phyloP scores from a whole-genome alignment of 306 rosid genomes.

The Betula pendula region DNA sequence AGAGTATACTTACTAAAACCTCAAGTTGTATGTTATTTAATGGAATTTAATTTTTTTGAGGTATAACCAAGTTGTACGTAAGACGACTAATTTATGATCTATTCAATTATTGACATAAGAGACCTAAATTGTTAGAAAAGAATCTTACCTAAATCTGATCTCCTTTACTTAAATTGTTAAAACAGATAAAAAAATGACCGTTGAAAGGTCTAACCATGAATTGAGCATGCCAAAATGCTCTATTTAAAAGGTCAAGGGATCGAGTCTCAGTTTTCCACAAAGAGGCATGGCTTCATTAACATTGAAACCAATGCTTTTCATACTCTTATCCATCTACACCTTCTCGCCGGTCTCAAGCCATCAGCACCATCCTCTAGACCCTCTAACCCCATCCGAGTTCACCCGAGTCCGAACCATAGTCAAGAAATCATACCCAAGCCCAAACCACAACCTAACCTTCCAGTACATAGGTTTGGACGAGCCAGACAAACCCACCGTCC shows the following conservation, averaged over 20 bases:
- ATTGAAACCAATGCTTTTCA: background rate
- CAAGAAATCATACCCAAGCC: background rate
- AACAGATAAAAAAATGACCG: background rate
- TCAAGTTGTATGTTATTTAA: too few relatives aligned
- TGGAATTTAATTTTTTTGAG: too few relatives aligned
- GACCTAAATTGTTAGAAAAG: too few relatives aligned
- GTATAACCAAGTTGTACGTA: too few relatives aligned
- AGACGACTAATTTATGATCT: too few relatives aligned
- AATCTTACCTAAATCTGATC: too few relatives aligned
- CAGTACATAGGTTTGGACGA: conserved; percentile 12
- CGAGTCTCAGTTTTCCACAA: background rate
- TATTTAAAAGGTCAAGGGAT: background rate
- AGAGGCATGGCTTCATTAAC: background rate
- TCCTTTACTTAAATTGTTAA: background rate
- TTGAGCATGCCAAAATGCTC: background rate
- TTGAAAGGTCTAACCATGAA: background rate
- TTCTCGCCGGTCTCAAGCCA: background rate
- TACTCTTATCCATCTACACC: background rate
- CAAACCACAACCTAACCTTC: background rate
- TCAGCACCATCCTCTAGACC: conserved; percentile 3
- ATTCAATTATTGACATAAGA: too few relatives aligned
- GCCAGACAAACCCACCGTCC: background rate
- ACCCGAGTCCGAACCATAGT: background rate
- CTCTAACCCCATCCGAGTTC: background rate
- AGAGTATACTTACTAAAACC: too few relatives aligned